Evolutionary conservation across 768 basidiomycete genomes (phyloP).

Genomic region (Rhizopogon vinicolor): DNA sequence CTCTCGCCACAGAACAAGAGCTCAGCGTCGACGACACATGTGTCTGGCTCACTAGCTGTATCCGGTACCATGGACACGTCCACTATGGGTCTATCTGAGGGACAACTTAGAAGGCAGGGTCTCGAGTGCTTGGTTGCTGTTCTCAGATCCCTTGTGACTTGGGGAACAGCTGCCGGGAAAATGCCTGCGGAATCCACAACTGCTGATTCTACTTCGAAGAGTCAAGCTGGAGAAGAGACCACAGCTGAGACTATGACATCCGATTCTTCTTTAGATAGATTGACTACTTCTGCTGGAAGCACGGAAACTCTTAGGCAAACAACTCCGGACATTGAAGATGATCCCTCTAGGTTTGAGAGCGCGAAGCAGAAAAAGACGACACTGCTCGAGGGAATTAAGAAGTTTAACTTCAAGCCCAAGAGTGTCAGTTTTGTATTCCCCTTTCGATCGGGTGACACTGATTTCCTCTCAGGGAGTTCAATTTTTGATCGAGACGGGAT

Average conservation of each 20-base stretch:
- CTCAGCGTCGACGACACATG: conserved; percentile 40
- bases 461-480: conserved; percentile 64
- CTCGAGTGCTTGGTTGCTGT: conserved; percentile 92
- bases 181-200: conserved; percentile 33
- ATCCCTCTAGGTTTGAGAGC: conserved; percentile 88
- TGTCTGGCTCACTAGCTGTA: conserved; percentile 61
- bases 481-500: conserved; percentile 84
- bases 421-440: conserved; percentile 45
- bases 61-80: conserved; percentile 67
- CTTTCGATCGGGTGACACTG: not conserved
- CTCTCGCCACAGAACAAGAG: conserved; percentile 40
- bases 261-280: conserved; percentile 52
- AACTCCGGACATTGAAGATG: conserved; percentile 82
- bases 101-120: conserved; percentile 83
- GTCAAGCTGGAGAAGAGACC: conserved; percentile 49
- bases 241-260: conserved; percentile 48
- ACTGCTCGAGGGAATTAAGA: conserved; percentile 89
- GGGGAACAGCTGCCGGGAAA: conserved; percentile 62
- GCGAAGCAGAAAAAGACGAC: conserved; percentile 97
- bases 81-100: conserved; percentile 69
- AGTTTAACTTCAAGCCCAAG: conserved; percentile 99
- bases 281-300: conserved; percentile 43
- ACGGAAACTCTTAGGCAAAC: conserved; percentile 56
- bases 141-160: conserved; percentile 83
- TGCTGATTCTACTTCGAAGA: conserved; percentile 38